A percentile compares a stretch with the other conserved stretches of the same genome.
These are phyloP conservation scores for Russula sp. DNA, from an alignment of 768 basidiomycete genomes.

Conservation along the genomic window DNA sequence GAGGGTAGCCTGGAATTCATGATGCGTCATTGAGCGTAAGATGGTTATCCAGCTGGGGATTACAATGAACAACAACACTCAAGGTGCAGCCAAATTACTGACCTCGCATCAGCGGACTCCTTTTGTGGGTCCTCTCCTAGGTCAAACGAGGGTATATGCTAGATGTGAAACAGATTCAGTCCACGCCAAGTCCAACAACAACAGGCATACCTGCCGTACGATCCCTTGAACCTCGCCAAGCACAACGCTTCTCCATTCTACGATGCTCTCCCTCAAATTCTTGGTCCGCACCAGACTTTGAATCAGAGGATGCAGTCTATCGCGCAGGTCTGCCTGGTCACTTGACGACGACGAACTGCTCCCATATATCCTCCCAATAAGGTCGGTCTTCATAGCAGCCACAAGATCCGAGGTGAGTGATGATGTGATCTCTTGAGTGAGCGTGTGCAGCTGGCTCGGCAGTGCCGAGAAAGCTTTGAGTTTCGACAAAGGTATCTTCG, in stretches of 20 bases:
- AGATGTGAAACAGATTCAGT: neutral
- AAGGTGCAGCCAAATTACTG: neutral
- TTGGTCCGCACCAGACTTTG: slow-evolving; percentile 71
- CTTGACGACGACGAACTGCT: neutral
- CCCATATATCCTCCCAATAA: slow-evolving; percentile 45
- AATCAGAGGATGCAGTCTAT: slow-evolving; percentile 65
- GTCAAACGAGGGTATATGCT: slow-evolving; percentile 60
- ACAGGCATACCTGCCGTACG: slow-evolving; percentile 50
- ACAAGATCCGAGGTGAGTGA: slow-evolving; percentile 76
- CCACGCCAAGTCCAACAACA: neutral
- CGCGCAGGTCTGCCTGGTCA: slow-evolving; percentile 37
- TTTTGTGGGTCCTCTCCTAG: slow-evolving; percentile 44
- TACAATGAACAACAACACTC: neutral
- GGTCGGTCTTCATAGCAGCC: slow-evolving; percentile 59
- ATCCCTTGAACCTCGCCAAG: slow-evolving; percentile 52
- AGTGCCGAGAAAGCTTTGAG: slow-evolving; percentile 69
- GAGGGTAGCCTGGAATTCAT: slow-evolving; percentile 59
- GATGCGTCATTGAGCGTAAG: slow-evolving; percentile 61
- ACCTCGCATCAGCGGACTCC: slow-evolving; percentile 20
- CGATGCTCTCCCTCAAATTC: slow-evolving; percentile 59
- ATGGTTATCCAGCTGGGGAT: slow-evolving; percentile 41
- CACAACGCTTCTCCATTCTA: slow-evolving; percentile 66
- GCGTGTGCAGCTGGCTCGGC: slow-evolving; percentile 61
- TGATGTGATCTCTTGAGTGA: slow-evolving; percentile 70
- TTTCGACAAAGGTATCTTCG: slow-evolving; percentile 53